Conservation (phyloP, 2,329 filamentous ascomycete species). For the Neobulgaria alba region DNA sequence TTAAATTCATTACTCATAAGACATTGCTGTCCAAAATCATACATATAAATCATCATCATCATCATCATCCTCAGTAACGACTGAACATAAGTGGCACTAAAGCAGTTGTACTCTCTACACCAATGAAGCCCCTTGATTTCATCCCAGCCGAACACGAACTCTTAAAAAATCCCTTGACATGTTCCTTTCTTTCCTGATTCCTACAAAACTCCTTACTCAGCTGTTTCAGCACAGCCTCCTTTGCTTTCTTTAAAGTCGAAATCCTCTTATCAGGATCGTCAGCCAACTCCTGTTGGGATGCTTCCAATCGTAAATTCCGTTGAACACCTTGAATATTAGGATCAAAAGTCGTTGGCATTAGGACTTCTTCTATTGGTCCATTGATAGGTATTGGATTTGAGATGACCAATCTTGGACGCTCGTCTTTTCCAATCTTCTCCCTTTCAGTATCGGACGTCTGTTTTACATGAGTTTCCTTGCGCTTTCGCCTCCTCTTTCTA, state of each 20-base stretch:
- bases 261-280: conserved; percentile 47
- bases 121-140: conserved; percentile 17
- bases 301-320: conserved; percentile 48
- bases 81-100: conserved; percentile 55
- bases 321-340: conserved; percentile 47
- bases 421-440: neutral
- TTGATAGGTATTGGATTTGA: conserved; percentile 22
- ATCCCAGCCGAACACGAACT: conserved; percentile 16
- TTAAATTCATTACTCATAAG: neutral
- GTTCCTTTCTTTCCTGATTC: conserved; percentile 19
- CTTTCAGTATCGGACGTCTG: conserved; percentile 18
- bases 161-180: conserved; percentile 20
- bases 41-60: conserved; percentile 1
- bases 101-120: conserved; percentile 42
- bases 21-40: neutral
- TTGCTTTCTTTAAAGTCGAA: conserved; percentile 48
- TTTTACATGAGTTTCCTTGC: conserved; percentile 26
- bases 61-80: conserved; percentile 28
- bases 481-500: conserved; percentile 26
- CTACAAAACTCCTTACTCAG: conserved; percentile 43
- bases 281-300: conserved; percentile 45
- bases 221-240: conserved; percentile 51
- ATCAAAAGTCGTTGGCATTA: conserved; percentile 49
- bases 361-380: conserved; percentile 27
- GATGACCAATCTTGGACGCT: conserved; percentile 12